Evolutionary conservation across 148 eudicot species (phyloP), one percentile per base, ranked within the genome.

Genomic region (Camellia granthamiana): DNA sequence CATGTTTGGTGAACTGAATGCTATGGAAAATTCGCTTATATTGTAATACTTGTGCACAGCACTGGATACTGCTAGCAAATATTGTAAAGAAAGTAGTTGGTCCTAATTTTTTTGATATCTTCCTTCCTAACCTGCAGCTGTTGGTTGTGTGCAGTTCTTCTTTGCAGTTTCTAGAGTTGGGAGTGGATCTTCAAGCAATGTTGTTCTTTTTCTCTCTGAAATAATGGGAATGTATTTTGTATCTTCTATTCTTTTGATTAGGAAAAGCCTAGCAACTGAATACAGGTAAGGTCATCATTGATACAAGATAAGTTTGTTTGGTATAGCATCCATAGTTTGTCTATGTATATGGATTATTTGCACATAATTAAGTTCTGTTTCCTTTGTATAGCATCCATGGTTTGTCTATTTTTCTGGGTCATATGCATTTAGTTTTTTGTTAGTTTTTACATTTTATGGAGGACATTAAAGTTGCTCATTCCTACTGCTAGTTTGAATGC

Each of bases 121-220:
- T 64, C n/a, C 52, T 23, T 49, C 61, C 71, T 71, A 73, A 84
- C 73, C 76, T 71, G 30, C 65, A 16, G 73, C 56, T 72, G 16
- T 72, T 80, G 79, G 79, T 49, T 73, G 43, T 84, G 82, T 89
- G 84, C 97, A 96, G 99, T 96, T 96, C 78, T 96, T 96, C 90
- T 96, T 96, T 93, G 99, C 99, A 72, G 94, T 96, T 85, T 96
- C 99, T 61, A 91, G 97, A 90, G 99, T 89, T 82, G 99, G 99
- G 56, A 96, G 99, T 83, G 99, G 99, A 89, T 96, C 99, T 69
- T 96, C 99, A 38, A 96, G 99, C 91, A 96, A 96, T 81, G 99
- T 96, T 72, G 99, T 96, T 51, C 88, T 96, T 64, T 94, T 96
- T 83, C 93, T 96, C 18, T 96, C 99, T 82, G 99, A 96, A 89